Conservation (phyloP, 2,329 filamentous ascomycete genomes). For the Pestalotiopsis sp. region DNA sequence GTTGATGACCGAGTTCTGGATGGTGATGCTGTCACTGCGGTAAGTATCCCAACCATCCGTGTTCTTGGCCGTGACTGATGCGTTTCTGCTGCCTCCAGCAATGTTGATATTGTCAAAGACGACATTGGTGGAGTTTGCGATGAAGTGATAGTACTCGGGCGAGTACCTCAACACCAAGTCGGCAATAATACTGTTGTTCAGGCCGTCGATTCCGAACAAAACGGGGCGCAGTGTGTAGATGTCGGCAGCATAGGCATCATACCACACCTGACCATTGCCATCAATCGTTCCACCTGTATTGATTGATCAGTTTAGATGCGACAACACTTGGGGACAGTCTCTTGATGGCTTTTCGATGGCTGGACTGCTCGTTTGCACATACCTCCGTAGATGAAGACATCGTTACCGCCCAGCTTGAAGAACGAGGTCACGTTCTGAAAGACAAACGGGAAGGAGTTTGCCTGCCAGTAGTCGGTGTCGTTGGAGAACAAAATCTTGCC, state of each 20-base stretch:
- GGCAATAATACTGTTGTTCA: slow-evolving; percentile 57
- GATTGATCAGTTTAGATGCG: not conserved
- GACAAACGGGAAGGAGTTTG: slow-evolving; percentile 60
- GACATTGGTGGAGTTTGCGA: slow-evolving; percentile 63
- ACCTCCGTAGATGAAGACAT: slow-evolving; percentile 69
- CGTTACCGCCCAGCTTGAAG: slow-evolving; percentile 67
- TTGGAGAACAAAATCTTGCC: slow-evolving; percentile 59
- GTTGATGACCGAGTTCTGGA: slow-evolving; percentile 65
- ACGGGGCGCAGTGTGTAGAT: slow-evolving; percentile 63
- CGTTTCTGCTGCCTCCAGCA: slow-evolving; percentile 52
- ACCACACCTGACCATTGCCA: slow-evolving; percentile 62
- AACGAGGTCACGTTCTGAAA: slow-evolving; percentile 71
- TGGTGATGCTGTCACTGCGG: slow-evolving; percentile 61
- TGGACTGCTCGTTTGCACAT: slow-evolving; percentile 3
- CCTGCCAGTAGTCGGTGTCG: slow-evolving; percentile 70
- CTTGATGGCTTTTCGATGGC: not conserved
- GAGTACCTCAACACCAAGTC: slow-evolving; percentile 62
- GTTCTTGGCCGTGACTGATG: slow-evolving; percentile 59
- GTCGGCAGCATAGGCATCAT: slow-evolving; percentile 61
- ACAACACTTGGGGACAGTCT: no score
- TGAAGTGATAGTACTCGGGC: slow-evolving; percentile 60
- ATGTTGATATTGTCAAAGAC: slow-evolving; percentile 66
- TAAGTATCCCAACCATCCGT: slow-evolving; percentile 67
- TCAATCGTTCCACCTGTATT: slow-evolving; percentile 23
- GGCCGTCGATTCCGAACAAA: slow-evolving; percentile 61